Conservation (phyloP, 208 protist species). For the Leishmania mexicana region DNA sequence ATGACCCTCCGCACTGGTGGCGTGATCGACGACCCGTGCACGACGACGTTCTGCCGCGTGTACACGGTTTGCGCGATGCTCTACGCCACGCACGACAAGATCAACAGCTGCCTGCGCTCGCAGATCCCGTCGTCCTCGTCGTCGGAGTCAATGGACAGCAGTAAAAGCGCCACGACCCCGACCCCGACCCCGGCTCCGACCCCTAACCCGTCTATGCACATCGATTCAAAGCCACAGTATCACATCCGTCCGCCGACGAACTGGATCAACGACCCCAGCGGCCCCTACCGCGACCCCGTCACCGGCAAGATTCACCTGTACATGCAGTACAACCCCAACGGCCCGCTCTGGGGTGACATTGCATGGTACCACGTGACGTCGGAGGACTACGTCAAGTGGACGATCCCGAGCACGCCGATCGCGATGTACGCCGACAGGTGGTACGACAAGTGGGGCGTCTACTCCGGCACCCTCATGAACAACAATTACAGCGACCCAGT, state of each 20-base stretch:
- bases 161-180: background rate
- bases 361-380: constrained; percentile 67
- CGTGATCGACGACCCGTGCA: constrained; percentile 36
- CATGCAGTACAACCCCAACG: constrained; percentile 74
- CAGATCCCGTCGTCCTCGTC: constrained; percentile 7
- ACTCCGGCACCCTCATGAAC: constrained; percentile 56
- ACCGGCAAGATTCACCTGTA: constrained; percentile 56
- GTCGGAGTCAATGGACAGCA: constrained; percentile 8
- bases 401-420: constrained; percentile 21
- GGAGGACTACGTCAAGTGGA: constrained; percentile 65
- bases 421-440: constrained; percentile 40
- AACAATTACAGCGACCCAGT: constrained; percentile 42
- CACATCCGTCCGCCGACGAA: constrained; percentile 51
- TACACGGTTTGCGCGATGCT: constrained; percentile 59
- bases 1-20: constrained; percentile 55
- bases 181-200: background rate
- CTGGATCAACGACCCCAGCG: constrained; percentile 75
- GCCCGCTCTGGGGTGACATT: constrained; percentile 58
- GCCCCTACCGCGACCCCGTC: constrained; percentile 61
- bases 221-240: constrained; percentile 35
- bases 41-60: constrained; percentile 51
- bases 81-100: constrained; percentile 34
- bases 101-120: constrained; percentile 38
- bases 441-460: constrained; percentile 55
- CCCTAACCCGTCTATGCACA: constrained; percentile 15